Base-by-base conservation (phyloP, 148 eudicot genomes). In the Vaccinium macrocarpon region DNA sequence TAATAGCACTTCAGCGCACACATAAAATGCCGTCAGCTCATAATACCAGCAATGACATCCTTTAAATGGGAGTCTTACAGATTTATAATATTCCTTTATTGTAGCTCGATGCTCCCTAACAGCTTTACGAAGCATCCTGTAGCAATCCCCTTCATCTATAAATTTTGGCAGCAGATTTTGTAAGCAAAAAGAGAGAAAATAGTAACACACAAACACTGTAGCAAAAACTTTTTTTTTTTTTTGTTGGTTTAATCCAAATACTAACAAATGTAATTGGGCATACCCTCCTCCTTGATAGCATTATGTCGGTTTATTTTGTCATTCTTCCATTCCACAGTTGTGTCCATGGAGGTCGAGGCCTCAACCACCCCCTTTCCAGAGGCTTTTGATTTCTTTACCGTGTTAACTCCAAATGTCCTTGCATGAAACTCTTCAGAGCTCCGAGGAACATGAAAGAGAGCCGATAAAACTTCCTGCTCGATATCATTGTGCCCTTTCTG, bases 81-180 rank as follows among this genome's bases (percentile, higher is more conserved):
- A 89, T 85, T 81, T 84, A 56, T 88, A 91, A 61, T 89, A 91
- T 59, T 80, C 89, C 86, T 86, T 91, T 86, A 68, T 87, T 70
- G 87, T 82, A 32, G 82, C 87, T 76, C 89, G 90, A 68, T 88
- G 66, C 84, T 91, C 91, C 86, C 82, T 87, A 15, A 89, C 93
- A 76, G 87, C 90, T 85, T 82, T 82, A 66, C 91, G 93, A 64
- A 91, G 91, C 84, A 59, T 51, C 64, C 9, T 15, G 52, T 89
- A 91, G 71, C 78, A 52, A 70, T 59, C 72, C 32, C 81, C 85
- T 57, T 86, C 86, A 27, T 88, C 88, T 76, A 72, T 66, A 79
- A 76, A 23, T 62, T 64, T 62, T 23, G 50, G 23, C 15, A 42
- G 19, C 56, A 25, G n/a, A 23, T 18, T 48, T 25, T n/a, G 75